Percentiles rank a stretch among this genome's conserved stretches.
Evolutionary conservation across 2,329 filamentous ascomycete genomes (phyloP).

Genomic region (Botrytis sinoallii): DNA sequence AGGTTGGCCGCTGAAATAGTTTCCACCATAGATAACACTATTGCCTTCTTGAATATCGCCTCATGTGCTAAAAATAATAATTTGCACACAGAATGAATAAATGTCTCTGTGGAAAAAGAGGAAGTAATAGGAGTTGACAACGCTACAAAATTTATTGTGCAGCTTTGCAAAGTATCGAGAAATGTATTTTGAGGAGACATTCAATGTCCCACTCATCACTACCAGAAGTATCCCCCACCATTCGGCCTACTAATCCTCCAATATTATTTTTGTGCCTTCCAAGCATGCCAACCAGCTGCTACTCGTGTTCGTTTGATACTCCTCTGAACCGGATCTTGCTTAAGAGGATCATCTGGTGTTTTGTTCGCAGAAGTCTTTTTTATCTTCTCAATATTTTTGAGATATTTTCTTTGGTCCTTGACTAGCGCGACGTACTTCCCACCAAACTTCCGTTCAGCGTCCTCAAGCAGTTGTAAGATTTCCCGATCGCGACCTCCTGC

Average conservation of each 20-base stretch:
- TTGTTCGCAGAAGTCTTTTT: background rate
- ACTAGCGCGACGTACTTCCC: background rate
- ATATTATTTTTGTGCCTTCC: conserved; percentile 6
- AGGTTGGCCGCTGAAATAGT: background rate
- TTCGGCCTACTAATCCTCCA: background rate
- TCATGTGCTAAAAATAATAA: background rate
- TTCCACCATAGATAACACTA: background rate
- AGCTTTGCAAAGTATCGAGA: background rate
- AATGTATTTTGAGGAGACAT: background rate
- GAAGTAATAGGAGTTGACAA: too few species aligned
- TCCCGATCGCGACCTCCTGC: conserved; percentile 8
- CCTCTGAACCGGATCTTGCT: background rate
- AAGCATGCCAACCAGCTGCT: conserved; percentile 8
- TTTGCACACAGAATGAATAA: too few species aligned
- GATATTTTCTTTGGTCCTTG: background rate
- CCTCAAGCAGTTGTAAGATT: conserved; percentile 2
- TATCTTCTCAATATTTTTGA: background rate
- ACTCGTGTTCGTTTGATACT: conserved; percentile 11
- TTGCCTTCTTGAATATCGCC: background rate
- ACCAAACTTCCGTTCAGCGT: conserved; percentile 1
- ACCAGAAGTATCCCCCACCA: background rate
- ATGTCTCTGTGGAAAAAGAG: background rate
- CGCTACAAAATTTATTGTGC: fast-evolving
- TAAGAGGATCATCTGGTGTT: background rate
- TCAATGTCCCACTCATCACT: background rate